Conservation (phyloP, 805 yeast genomes). For the Saccharomycopsis schoenii region DNA sequence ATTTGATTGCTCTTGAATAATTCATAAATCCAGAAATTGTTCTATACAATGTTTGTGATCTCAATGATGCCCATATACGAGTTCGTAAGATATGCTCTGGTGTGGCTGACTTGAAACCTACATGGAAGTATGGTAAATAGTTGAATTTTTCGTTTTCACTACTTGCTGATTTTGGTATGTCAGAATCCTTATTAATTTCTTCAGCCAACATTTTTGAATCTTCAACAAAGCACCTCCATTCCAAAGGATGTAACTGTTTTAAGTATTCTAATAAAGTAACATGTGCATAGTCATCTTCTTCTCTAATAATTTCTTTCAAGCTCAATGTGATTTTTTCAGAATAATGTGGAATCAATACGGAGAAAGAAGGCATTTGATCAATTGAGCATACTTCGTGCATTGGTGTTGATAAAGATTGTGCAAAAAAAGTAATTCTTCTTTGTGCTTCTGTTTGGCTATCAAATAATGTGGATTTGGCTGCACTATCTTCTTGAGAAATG, state of each 20-base stretch:
- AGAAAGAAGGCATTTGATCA: constrained; percentile 66
- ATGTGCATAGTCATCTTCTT: constrained; percentile 52
- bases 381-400: constrained; percentile 64
- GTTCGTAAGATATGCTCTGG: constrained; percentile 54
- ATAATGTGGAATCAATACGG: constrained; percentile 82
- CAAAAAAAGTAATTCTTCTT: constrained; percentile 77
- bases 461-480: constrained; percentile 47
- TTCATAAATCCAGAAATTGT: constrained; percentile 70
- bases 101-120: constrained; percentile 54
- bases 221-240: constrained; percentile 62
- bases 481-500: constrained; percentile 72
- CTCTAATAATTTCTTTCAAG: constrained; percentile 69
- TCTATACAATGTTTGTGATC: constrained; percentile 65
- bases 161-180: constrained; percentile 21
- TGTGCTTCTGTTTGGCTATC: constrained; percentile 66
- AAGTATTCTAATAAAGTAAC: constrained; percentile 62
- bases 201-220: constrained; percentile 53
- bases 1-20: constrained; percentile 54
- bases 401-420: constrained; percentile 81
- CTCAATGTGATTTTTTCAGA: constrained; percentile 71
- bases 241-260: constrained; percentile 51
- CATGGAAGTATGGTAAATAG: constrained; percentile 50
- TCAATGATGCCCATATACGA: constrained; percentile 65
- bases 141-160: constrained; percentile 26
- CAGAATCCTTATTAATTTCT: constrained; percentile 28